Evolutionary conservation across 768 basidiomycete genomes (phyloP).

Genomic region (Amyloporia xantha): DNA sequence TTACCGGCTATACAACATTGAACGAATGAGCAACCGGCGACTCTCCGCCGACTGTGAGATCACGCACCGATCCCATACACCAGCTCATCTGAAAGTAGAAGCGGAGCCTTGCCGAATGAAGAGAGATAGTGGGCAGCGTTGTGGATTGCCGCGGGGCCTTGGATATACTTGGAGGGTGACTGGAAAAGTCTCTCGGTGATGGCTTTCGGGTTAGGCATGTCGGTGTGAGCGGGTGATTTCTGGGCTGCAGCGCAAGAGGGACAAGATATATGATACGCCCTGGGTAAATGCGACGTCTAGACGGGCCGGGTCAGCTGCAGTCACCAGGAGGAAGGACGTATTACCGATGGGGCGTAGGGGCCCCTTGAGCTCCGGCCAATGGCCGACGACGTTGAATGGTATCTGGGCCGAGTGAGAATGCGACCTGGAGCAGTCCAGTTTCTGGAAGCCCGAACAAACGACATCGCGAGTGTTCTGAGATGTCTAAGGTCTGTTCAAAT

Average conservation of each 20-base stretch:
- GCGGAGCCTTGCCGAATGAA: conserved; percentile 18
- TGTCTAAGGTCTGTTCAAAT: neutral
- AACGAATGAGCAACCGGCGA: neutral
- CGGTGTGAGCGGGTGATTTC: neutral
- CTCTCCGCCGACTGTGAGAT: no score
- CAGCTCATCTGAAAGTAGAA: conserved; percentile 22
- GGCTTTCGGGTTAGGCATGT: conserved; percentile 18
- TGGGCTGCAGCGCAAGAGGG: conserved; percentile 1
- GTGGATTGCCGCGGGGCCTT: conserved; percentile 26
- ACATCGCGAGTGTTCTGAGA: neutral
- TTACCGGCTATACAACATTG: conserved; percentile 21
- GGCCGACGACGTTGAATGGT: neutral
- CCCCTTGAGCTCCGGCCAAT: neutral
- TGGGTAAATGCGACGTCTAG: neutral
- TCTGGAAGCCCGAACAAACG: neutral
- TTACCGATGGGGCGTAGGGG: neutral
- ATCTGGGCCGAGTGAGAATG: neutral
- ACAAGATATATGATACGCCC: neutral
- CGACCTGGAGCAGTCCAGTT: neutral
- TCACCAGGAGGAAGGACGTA: neutral
- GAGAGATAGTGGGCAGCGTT: conserved; percentile 24
- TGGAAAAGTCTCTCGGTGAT: conserved; percentile 26
- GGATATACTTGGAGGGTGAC: conserved; percentile 28
- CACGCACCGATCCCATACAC: conserved; percentile 24
- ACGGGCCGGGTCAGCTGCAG: neutral